Conservation (phyloP, 2,329 filamentous ascomycete genomes). For the Aspergillus spinulosporus region DNA sequence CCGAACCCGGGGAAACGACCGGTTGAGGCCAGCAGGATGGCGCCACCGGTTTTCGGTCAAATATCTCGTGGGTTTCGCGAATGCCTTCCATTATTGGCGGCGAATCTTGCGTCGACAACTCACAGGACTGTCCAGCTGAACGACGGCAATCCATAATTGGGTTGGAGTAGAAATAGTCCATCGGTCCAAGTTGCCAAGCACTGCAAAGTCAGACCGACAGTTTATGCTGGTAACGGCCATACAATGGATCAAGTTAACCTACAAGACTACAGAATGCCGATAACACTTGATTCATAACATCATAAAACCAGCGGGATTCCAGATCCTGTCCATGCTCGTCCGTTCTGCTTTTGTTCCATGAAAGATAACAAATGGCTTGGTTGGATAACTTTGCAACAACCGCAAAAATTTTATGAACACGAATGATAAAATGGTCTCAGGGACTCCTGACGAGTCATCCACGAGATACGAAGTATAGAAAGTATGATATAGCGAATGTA, state of each 20-base stretch:
- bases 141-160: neutral
- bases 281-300: slow-evolving; percentile 15
- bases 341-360: slow-evolving; percentile 9
- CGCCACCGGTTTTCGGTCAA: neutral
- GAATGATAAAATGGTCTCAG: slow-evolving; percentile 6
- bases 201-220: neutral
- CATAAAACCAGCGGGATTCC: slow-evolving; percentile 14
- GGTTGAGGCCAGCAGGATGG: neutral
- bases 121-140: neutral
- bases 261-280: slow-evolving; percentile 4
- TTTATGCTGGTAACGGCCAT: neutral
- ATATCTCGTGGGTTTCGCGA: too few relatives aligned
- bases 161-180: neutral
- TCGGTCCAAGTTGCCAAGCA: neutral
- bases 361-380: slow-evolving; percentile 9
- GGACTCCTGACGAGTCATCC: slow-evolving; percentile 1
- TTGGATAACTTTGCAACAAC: slow-evolving; percentile 9
- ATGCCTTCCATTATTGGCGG: neutral
- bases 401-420: slow-evolving; percentile 13
- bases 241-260: neutral
- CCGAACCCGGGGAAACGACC: neutral
- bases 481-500: slow-evolving; percentile 7
- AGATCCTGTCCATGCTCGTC: slow-evolving; percentile 9
- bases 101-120: neutral
- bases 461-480: slow-evolving; percentile 8